phyloP scores from a whole-genome alignment of 179 eudicot genomes.

The Gypsophila paniculata region DNA sequence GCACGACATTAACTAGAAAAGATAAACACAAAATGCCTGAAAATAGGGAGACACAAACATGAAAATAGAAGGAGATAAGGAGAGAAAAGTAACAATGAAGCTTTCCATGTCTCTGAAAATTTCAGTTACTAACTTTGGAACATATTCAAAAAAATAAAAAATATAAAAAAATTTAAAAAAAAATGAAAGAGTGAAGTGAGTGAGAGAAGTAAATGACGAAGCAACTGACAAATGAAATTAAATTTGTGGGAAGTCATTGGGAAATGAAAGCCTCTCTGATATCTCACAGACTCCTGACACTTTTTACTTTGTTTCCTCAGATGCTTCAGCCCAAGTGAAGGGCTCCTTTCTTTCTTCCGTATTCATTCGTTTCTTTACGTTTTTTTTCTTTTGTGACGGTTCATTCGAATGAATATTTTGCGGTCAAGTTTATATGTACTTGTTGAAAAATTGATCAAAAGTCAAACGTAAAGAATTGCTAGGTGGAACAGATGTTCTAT shows the following conservation, averaged over 20 bases:
- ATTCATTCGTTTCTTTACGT: neutral
- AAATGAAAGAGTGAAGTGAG: neutral
- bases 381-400: too few species aligned
- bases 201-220: conserved; percentile 27
- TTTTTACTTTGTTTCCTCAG: conserved; percentile 20
- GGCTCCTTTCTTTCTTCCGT: conserved; percentile 15
- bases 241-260: conserved; percentile 19
- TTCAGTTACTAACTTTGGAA: conserved; percentile 32
- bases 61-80: conserved; percentile 21
- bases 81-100: conserved; percentile 28
- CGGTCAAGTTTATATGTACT: too few species aligned
- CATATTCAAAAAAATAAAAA: neutral
- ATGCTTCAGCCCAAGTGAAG: conserved; percentile 35
- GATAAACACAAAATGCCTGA: conserved; percentile 7
- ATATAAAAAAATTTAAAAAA: neutral
- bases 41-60: conserved; percentile 28
- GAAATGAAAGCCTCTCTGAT: conserved; percentile 26
- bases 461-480: too few species aligned
- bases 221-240: conserved; percentile 23
- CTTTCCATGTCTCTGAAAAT: conserved; percentile 16
- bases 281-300: neutral
- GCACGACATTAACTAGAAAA: neutral
- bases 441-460: too few species aligned
- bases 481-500: too few species aligned
- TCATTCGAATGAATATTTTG: too few species aligned